Percentiles rank a stretch among this genome's conserved stretches.
Conservation (phyloP, 768 basidiomycete genomes). For the Lactarius deliciosus region DNA sequence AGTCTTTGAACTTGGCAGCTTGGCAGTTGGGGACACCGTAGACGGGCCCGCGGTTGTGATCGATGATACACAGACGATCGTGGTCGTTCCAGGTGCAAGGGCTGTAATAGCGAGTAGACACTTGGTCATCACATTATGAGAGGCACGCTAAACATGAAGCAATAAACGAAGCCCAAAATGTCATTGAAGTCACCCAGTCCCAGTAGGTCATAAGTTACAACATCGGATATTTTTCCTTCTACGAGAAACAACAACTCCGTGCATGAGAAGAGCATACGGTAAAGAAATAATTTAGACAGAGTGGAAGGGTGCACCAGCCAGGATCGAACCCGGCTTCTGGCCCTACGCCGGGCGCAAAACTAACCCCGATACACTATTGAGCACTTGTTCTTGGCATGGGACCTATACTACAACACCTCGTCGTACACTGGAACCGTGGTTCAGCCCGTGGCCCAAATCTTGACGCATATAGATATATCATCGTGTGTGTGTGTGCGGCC, state of each 20-base stretch:
- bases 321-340: slow-evolving; percentile 47
- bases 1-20: slow-evolving; percentile 65
- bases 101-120: slow-evolving; percentile 70
- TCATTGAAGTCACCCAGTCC: neutral
- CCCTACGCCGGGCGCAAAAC: neutral
- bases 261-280: neutral
- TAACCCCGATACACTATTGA: slow-evolving; percentile 23
- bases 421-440: neutral
- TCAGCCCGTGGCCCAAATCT: neutral
- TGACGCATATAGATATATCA: neutral
- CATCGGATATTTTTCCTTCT: neutral
- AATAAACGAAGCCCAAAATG: neutral
- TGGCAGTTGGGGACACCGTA: slow-evolving; percentile 69
- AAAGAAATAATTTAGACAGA: neutral
- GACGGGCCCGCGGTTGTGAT: slow-evolving; percentile 92
- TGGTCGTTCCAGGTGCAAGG: slow-evolving; percentile 72
- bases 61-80: slow-evolving; percentile 93
- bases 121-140: slow-evolving; percentile 50
- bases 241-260: neutral
- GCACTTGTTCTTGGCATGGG: neutral
- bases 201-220: neutral
- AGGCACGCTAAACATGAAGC: neutral
- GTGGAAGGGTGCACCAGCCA: slow-evolving; percentile 34
- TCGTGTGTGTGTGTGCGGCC: neutral
- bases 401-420: neutral